Base-by-base conservation (phyloP, 345 rosid genomes). In the Nasturtium officinale region DNA sequence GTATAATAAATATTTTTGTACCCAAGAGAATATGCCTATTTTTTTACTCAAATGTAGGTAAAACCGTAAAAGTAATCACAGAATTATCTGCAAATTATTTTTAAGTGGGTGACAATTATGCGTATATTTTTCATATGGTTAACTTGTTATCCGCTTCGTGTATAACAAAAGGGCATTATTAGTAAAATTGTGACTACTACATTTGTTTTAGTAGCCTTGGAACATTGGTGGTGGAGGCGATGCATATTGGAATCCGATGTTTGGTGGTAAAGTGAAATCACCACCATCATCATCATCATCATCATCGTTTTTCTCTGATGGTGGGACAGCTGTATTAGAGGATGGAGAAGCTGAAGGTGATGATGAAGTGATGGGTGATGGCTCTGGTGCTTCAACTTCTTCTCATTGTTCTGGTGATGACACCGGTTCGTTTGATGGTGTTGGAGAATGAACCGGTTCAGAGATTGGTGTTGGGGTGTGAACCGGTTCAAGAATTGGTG, bases 161-260 rank as follows among this genome's bases (percentile, higher is more conserved):
- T n/a, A n/a, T n/a, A n/a, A n/a, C n/a, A n/a, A n/a, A n/a, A n/a
- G n/a, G n/a, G n/a, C n/a, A n/a, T n/a, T n/a, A n/a, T n/a, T n/a
- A n/a, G 50, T 48, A 74, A 58, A 55, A 55, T 6, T 43, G 61
- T 51, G 56, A 45, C 65, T 43, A 42, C 62, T 10, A 40, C 11
- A 33, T 7, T 48, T 15, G 16, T 45, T 58, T 77, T 72, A 89
- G 82, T 89, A 87, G 69, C 91, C 91, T 57, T 72, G 84, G 75
- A 85, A 77, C 69, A 84, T 72, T 4, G 90, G 90, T 15, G 92
- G 92, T 18, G 89, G 90, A 9, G 89, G 92, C 3, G 92, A 86
- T 12, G 85, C 64, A 61, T 87, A 87, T 25, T 74, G 83, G 81
- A 61, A 75, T 52, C 92, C 90, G 1, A 86, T 50, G 23, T 70